Base-by-base conservation (phyloP, 192 early-diverging fungal genomes). In the Coemansia sp. region DNA sequence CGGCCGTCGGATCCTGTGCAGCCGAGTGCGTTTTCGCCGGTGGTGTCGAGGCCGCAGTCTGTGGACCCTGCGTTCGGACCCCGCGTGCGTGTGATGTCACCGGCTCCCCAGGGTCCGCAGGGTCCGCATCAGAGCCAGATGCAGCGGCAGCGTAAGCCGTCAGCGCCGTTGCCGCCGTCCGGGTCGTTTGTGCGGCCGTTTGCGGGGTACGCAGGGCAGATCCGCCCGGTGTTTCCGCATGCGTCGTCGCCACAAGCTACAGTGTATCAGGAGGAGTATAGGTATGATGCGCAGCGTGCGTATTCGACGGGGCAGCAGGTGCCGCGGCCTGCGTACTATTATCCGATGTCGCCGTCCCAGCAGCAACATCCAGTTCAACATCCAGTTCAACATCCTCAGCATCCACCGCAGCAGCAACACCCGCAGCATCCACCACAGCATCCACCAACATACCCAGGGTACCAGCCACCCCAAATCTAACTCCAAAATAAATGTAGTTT, bases 11-110 rank as follows among this genome's bases (percentile, higher is more conserved):
- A 58, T 8, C 62, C 61, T 21, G 49, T 51, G 36, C 58, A 47
- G 18, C 10, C 40, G 2, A 70, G 61, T 20, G 68, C 68, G 34
- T 70, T 70, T 47, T 70, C 68, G 31, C 68, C 68, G 3, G 61
- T 63, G 6, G 54, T 67, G 11, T 59, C 71, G 37, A 60, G 71
- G 4, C 71, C 71, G 15, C 67, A 65, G 14, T 73, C 71, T n/a
- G 71, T 68, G 15, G 71, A 65, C 0, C 71, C 71, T 3, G 56
- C 57, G 1, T 8, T 28, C 47, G 5, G 28, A 4, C 58, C 15
- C 0, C 20, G 10, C 6, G 25, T 48, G 11, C 52, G 52, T 0
- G 52, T 54, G 26, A 17, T 54, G 28, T 54, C 52, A 12, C 52
- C 52, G 11, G 52, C n/a, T 2, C 52, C 52, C 7, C 6, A 54